Percentiles rank a stretch among this genome's conserved stretches.
These are phyloP conservation scores for Ophiostoma ips DNA, from an alignment of 2,329 filamentous ascomycete genomes.

Conservation along the genomic window DNA sequence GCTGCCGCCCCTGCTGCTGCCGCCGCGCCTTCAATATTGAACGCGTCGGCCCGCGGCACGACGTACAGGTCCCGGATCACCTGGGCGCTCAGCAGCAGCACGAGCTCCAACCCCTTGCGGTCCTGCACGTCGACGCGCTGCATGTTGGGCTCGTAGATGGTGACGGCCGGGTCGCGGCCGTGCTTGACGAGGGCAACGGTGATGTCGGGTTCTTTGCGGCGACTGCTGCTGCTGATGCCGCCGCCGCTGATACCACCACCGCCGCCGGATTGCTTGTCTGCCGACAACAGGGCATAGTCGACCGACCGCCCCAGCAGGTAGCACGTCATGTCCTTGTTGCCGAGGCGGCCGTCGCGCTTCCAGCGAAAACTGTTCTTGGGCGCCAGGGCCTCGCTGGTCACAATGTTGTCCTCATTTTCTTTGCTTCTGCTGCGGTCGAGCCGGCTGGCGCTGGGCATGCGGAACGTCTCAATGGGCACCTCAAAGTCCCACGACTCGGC, in stretches of 20 bases:
- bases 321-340: conserved; percentile 70
- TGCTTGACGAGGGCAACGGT: conserved; percentile 77
- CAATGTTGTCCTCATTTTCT: no score
- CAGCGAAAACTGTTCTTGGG: conserved; percentile 77
- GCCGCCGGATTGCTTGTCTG: conserved; percentile 31
- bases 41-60: conserved; percentile 54
- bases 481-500: conserved; percentile 82
- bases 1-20: conserved; percentile 7
- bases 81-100: conserved; percentile 50
- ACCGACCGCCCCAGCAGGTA: conserved; percentile 52
- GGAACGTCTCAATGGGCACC: conserved; percentile 75
- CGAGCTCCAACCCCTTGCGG: conserved; percentile 79
- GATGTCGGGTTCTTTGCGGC: conserved; percentile 87
- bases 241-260: no score
- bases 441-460: conserved; percentile 60
- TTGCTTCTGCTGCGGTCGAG: no score
- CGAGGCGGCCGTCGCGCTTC: conserved; percentile 76
- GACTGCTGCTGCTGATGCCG: conserved; percentile 57
- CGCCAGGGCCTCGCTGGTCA: conserved; percentile 25
- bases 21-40: conserved; percentile 50
- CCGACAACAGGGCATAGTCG: not conserved
- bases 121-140: conserved; percentile 86
- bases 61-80: conserved; percentile 54
- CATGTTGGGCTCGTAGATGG: conserved; percentile 87
- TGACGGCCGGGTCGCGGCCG: conserved; percentile 50